Base-by-base conservation (phyloP, 2,329 filamentous ascomycete genomes). In the Bisporella sp. region DNA sequence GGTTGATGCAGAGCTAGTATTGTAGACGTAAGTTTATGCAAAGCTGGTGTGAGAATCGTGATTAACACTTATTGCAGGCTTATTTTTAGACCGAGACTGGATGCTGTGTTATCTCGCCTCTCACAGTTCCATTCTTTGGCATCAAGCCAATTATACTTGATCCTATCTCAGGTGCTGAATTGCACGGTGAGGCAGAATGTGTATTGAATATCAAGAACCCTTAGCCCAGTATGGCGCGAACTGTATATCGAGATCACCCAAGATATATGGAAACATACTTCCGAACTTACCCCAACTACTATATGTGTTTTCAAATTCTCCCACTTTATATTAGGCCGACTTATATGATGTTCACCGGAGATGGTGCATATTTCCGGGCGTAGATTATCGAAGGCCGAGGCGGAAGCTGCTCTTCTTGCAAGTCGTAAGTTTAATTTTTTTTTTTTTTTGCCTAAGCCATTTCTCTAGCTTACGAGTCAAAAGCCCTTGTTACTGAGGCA, bases 251-350 rank as follows among this genome's bases (percentile, higher is more conserved):
- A 60, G 90, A 91, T 37, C 93, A 99, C 77, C 93, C 95, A 81
- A 84, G 93, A 66, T 99, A 96, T 71, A 92, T 96, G 89, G 92
- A 97, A 62, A 97, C 93, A 9, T 99, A 99, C 70, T 73, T 99
- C 62, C n/a, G n/a, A n/a, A n/a, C n/a, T n/a, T n/a, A n/a, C n/a
- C n/a, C n/a, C n/a, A n/a, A n/a, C n/a, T n/a, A n/a, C n/a, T n/a
- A n/a, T n/a, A n/a, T n/a, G n/a, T n/a, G n/a, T n/a, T n/a, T n/a
- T n/a, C n/a, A n/a, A n/a, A n/a, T n/a, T n/a, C n/a, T n/a, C n/a
- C n/a, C n/a, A n/a, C n/a, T n/a, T n/a, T n/a, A n/a, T n/a, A n/a
- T n/a, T n/a, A n/a, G n/a, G n/a, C n/a, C n/a, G n/a, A n/a, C n/a
- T n/a, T n/a, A n/a, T n/a, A n/a, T n/a, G n/a, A n/a, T n/a, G n/a